These are phyloP conservation scores for Berkeleyomyces rouxiae DNA, from an alignment of 2,329 filamentous ascomycete genomes.

Conservation along the genomic window DNA sequence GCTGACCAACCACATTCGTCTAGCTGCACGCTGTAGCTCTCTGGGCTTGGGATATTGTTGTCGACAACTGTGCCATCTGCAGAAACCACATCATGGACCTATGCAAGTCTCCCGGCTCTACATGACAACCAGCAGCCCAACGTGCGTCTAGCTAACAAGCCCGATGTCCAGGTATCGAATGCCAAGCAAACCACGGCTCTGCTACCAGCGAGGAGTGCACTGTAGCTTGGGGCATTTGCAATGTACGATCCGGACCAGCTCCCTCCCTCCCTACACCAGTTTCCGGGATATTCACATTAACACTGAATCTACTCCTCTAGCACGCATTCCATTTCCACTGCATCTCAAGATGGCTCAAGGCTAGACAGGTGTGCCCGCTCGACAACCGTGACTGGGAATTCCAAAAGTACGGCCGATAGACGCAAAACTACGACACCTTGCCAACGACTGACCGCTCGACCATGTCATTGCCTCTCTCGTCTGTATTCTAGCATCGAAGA, in stretches of 20 bases:
- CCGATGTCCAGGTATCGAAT: constrained; percentile 61
- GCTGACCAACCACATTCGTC: constrained; percentile 1
- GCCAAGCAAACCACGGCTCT: constrained; percentile 94
- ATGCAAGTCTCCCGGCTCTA: constrained; percentile 40
- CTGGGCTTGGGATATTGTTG: constrained; percentile 99
- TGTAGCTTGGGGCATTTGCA: constrained; percentile 97
- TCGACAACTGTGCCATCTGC: constrained; percentile 98
- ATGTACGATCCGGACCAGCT: constrained; percentile 43
- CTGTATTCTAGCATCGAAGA: no score
- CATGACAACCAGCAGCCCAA: not conserved
- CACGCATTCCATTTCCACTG: constrained; percentile 99
- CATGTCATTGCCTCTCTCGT: no score
- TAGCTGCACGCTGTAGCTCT: constrained; percentile 62
- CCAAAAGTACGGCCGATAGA: constrained; percentile 78
- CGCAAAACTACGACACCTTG: not conserved
- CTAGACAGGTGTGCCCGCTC: constrained; percentile 91
- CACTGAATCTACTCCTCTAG: constrained; percentile 28
- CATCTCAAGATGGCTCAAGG: constrained; percentile 97
- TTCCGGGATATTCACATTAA: not conserved
- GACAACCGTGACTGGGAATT: constrained; percentile 99
- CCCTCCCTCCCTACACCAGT: constrained; percentile 21
- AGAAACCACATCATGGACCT: constrained; percentile 99
- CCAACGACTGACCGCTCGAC: not conserved
- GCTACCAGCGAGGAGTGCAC: constrained; percentile 97
- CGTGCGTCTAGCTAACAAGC: not conserved